These are phyloP conservation scores for Trichocomaceae sp. DNA, from an alignment of 2,329 filamentous ascomycete genomes.

Conservation along the genomic window DNA sequence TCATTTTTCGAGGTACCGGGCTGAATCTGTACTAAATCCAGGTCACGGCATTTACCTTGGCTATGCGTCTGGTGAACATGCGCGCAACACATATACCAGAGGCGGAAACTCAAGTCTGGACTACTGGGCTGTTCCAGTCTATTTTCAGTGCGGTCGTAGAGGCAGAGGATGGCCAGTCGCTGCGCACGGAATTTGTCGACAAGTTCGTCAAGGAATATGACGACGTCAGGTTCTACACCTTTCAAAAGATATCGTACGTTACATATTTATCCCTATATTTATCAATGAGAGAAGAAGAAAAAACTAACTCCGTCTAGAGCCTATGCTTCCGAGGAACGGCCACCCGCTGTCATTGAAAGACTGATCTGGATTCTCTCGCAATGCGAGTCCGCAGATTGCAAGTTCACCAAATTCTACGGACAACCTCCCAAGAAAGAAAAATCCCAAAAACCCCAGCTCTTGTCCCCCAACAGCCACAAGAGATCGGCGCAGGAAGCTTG, in stretches of 20 bases:
- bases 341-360: slow-evolving; percentile 27
- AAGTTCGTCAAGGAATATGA: slow-evolving; percentile 75
- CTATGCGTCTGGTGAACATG: slow-evolving; percentile 78
- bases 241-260: slow-evolving; percentile 64
- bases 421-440: slow-evolving; percentile 55
- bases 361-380: slow-evolving; percentile 34
- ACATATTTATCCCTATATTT: slow-evolving; percentile 1
- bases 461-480: slow-evolving; percentile 64
- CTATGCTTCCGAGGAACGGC: slow-evolving; percentile 26
- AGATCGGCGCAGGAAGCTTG: slow-evolving; percentile 79
- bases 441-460: slow-evolving; percentile 49
- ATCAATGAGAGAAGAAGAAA: background rate
- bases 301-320: slow-evolving; percentile 23
- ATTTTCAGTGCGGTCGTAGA: slow-evolving; percentile 59
- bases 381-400: slow-evolving; percentile 54
- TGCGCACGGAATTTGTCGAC: slow-evolving; percentile 66
- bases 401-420: slow-evolving; percentile 33
- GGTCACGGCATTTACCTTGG: slow-evolving; percentile 65
- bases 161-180: slow-evolving; percentile 50
- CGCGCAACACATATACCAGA: slow-evolving; percentile 60
- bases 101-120: slow-evolving; percentile 62
- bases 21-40: slow-evolving; percentile 26
- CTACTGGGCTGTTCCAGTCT: slow-evolving; percentile 57
- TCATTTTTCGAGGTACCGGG: too few species aligned
- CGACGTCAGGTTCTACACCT: slow-evolving; percentile 78